These are phyloP conservation scores for Aquanectria penicillioides DNA, from an alignment of 2,329 filamentous ascomycete species.

Conservation along the genomic window DNA sequence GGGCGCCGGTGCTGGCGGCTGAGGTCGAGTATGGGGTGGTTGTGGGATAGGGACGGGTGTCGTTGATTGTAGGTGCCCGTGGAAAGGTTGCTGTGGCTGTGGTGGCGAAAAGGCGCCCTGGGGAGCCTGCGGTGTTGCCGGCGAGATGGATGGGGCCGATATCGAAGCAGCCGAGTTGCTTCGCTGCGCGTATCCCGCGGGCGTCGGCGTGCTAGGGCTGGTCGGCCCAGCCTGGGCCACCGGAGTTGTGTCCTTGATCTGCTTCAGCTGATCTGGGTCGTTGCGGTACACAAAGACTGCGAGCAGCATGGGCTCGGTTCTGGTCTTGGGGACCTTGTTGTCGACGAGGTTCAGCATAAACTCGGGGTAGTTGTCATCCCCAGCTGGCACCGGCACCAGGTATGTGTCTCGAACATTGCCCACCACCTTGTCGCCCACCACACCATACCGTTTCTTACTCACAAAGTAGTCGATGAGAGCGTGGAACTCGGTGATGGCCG, in stretches of 20 bases:
- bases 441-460: conserved; percentile 84
- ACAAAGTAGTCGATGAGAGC: conserved; percentile 89
- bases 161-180: conserved; percentile 56
- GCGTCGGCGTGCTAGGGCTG: conserved; percentile 46
- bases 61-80: conserved; percentile 45
- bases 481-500: conserved; percentile 72
- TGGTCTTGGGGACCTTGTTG: conserved; percentile 77
- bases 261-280: conserved; percentile 53
- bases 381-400: conserved; percentile 84
- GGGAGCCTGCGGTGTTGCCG: conserved; percentile 55
- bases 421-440: conserved; percentile 79
- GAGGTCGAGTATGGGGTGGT: conserved; percentile 40
- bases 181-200: conserved; percentile 50
- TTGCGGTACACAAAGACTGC: conserved; percentile 86
- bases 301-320: conserved; percentile 80
- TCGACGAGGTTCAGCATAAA: conserved; percentile 91
- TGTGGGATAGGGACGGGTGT: conserved; percentile 51
- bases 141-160: conserved; percentile 63
- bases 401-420: conserved; percentile 90
- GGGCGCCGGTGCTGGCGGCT: conserved; percentile 13
- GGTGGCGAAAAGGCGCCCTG: conserved; percentile 48
- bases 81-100: conserved; percentile 45
- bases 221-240: conserved; percentile 17
- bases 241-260: conserved; percentile 32
- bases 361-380: conserved; percentile 77